Percentiles rank a stretch among this genome's conserved stretches.
These are phyloP conservation scores for Furcasterigmium sp. DNA, from an alignment of 2,329 filamentous ascomycete species.

Conservation along the genomic window DNA sequence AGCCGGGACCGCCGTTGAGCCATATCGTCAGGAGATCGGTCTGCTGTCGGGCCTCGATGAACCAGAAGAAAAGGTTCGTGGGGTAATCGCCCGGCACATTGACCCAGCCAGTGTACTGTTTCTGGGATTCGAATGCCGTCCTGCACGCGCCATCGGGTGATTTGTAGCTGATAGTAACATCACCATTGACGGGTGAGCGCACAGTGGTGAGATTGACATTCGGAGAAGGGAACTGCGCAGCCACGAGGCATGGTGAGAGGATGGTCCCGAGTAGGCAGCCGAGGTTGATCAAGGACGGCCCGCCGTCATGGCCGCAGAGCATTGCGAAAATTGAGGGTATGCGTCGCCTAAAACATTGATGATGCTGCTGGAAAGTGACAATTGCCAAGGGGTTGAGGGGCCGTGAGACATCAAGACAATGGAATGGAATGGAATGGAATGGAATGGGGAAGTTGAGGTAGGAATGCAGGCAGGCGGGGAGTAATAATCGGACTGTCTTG, in stretches of 20 bases:
- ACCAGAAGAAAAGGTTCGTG: constrained; percentile 49
- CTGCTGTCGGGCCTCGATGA: constrained; percentile 37
- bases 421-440: neutral
- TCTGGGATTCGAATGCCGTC: constrained; percentile 59
- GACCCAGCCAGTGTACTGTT: constrained; percentile 69
- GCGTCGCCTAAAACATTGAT: neutral
- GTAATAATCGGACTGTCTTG: too few species aligned
- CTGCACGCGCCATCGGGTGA: constrained; percentile 54
- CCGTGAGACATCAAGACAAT: neutral
- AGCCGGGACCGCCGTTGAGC: constrained; percentile 64
- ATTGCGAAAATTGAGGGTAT: neutral
- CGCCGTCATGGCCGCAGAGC: neutral
- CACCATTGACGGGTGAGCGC: constrained; percentile 54
- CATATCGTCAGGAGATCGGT: constrained; percentile 49
- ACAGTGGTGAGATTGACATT: constrained; percentile 46
- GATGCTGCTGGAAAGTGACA: neutral
- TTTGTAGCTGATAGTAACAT: constrained; percentile 66
- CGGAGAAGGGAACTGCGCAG: constrained; percentile 10
- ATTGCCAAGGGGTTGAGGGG: too few species aligned
- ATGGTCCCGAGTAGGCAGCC: constrained; percentile 5
- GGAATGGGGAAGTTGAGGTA: neutral
- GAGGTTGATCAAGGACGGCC: neutral
- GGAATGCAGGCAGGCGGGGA: neutral
- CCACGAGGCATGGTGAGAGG: neutral
- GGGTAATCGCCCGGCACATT: constrained; percentile 50